phyloP scores from a whole-genome alignment of 2,329 filamentous ascomycete genomes.

The Thelonectria olida region DNA sequence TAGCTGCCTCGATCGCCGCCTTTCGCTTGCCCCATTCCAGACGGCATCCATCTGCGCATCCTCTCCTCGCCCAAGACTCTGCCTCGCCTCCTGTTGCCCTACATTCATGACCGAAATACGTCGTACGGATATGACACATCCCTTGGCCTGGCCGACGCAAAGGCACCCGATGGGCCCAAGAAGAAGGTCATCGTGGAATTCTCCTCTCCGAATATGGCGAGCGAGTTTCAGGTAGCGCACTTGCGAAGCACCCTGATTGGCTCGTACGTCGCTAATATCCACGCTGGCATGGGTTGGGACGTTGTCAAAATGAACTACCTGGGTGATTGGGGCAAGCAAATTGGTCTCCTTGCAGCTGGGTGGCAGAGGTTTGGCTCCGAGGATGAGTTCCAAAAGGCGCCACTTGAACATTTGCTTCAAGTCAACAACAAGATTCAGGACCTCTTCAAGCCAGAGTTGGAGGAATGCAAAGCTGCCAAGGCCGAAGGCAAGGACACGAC shows the following conservation, averaged over 20 bases:
- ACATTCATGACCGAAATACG: constrained; percentile 31
- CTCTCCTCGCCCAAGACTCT: constrained; percentile 35
- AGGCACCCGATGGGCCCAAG: constrained; percentile 2
- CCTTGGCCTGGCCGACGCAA: constrained; percentile 24
- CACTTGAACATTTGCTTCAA: constrained; percentile 74
- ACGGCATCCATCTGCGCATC: constrained; percentile 38
- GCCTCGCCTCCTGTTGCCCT: constrained; percentile 29
- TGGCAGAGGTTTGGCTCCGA: constrained; percentile 74
- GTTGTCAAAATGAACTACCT: constrained; percentile 76
- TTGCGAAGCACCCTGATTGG: constrained; percentile 77
- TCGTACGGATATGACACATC: constrained; percentile 36
- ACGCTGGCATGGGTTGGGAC: constrained; percentile 73
- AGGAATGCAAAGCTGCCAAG: constrained; percentile 57
- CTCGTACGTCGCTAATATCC: constrained; percentile 72
- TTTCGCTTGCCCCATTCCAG: constrained; percentile 32
- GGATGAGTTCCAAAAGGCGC: constrained; percentile 68
- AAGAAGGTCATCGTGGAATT: constrained; percentile 72
- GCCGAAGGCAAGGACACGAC: constrained; percentile 49
- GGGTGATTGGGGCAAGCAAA: constrained; percentile 80
- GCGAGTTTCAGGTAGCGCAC: constrained; percentile 76
- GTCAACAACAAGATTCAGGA: constrained; percentile 74
- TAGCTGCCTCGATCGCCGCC: constrained; percentile 35
- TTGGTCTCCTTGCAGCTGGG: constrained; percentile 69
- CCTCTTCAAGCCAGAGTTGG: constrained; percentile 71
- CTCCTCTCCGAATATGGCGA: constrained; percentile 78